Conservation (phyloP, 352 stramenopile genomes). For the Globisporangium recalcitrans region DNA sequence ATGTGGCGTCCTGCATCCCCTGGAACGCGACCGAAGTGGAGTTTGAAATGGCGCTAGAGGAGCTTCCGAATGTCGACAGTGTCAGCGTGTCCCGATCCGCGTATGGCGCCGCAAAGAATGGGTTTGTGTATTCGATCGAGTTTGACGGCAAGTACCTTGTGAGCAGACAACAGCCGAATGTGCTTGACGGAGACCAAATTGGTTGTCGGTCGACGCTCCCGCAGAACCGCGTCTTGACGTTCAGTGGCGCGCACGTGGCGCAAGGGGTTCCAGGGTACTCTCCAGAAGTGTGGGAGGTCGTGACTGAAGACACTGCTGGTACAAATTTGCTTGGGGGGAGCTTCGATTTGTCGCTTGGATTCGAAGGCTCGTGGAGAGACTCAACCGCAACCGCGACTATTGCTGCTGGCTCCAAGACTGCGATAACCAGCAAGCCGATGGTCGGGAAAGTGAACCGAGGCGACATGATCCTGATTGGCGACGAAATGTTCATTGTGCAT, state of each 20-base stretch:
- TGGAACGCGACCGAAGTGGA: constrained; percentile 68
- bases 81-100: constrained; percentile 51
- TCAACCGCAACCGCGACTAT: constrained; percentile 35
- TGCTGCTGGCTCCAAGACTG: constrained; percentile 43
- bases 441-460: constrained; percentile 66
- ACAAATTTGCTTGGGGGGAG: constrained; percentile 40
- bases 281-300: constrained; percentile 64
- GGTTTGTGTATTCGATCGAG: constrained; percentile 66
- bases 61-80: constrained; percentile 59
- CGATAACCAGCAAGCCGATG: constrained; percentile 38
- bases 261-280: constrained; percentile 39
- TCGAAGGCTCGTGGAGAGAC: constrained; percentile 48
- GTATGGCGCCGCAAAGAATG: constrained; percentile 41
- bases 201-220: constrained; percentile 37
- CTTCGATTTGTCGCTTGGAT: constrained; percentile 73
- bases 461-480: constrained; percentile 45
- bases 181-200: constrained; percentile 35
- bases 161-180: constrained; percentile 46
- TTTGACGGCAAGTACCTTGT: constrained; percentile 64
- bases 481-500: constrained; percentile 62
- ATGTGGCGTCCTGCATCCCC: constrained; percentile 46
- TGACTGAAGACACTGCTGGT: constrained; percentile 29
- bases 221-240: constrained; percentile 44
- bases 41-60: constrained; percentile 66
- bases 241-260: constrained; percentile 36